A percentile compares a stretch with the other conserved stretches of the same genome.
These are phyloP conservation scores for Cenococcum geophilum DNA, from an alignment of 495 filamentous ascomycete species.

Conservation along the genomic window DNA sequence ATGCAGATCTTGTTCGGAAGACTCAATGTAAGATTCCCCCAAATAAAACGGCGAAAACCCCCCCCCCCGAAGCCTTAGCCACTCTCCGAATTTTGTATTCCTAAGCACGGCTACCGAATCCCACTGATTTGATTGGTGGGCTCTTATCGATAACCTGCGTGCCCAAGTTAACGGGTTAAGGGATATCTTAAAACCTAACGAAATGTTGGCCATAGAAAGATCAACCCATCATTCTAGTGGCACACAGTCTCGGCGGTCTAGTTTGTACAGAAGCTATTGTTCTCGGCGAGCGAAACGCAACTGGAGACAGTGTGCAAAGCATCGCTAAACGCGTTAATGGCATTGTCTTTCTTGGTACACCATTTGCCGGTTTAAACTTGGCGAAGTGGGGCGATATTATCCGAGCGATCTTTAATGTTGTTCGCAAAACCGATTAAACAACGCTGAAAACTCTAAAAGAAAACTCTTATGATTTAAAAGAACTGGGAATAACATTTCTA, in stretches of 20 bases:
- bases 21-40: no score
- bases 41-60: no score
- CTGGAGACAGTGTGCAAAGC: not conserved
- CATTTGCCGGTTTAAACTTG: constrained; percentile 7
- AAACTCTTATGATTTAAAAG: no score
- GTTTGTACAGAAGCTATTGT: constrained; percentile 13
- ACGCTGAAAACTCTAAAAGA: constrained; percentile 12
- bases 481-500: no score
- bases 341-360: constrained; percentile 15
- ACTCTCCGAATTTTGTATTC: no score
- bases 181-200: not conserved
- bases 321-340: constrained; percentile 6
- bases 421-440: not conserved
- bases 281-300: not conserved
- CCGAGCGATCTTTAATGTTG: not conserved
- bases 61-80: no score
- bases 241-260: constrained; percentile 13
- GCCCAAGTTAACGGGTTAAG: no score
- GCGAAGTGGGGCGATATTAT: constrained; percentile 6
- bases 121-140: no score
- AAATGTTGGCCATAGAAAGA: not conserved
- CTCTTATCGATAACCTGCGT: no score
- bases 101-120: no score
- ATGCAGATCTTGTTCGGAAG: no score
- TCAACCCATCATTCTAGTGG: constrained; percentile 12